Conservation (phyloP, 1,284 basidiomycete species). For the Anthracocystis setariae region DNA sequence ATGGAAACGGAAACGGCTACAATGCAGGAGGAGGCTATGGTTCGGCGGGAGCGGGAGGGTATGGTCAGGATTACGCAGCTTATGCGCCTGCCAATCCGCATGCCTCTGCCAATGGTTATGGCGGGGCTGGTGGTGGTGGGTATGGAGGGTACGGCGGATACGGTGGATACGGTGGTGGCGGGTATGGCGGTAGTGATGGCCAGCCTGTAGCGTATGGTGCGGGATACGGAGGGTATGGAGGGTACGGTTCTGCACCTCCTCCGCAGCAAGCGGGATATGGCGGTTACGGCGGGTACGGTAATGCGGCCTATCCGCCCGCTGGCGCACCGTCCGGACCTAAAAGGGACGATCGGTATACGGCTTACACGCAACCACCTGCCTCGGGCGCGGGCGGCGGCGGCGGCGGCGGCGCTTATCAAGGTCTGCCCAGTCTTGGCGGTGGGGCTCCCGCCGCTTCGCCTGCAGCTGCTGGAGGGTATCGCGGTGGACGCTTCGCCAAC, state of each 20-base stretch:
- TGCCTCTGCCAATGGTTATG: conserved; percentile 21
- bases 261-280: conserved; percentile 25
- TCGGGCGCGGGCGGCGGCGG: conserved; percentile 8
- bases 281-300: background rate
- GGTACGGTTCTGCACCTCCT: conserved; percentile 16
- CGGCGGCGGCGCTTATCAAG: conserved; percentile 32
- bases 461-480: conserved; percentile 11
- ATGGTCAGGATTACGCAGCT: conserved; percentile 3
- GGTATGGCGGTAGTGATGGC: background rate
- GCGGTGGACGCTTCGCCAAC: conserved; percentile 11
- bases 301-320: background rate
- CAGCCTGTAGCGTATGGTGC: background rate
- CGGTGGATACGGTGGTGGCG: background rate
- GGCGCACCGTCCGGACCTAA: conserved; percentile 13
- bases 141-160: conserved; percentile 6
- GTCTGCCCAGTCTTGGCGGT: conserved; percentile 31
- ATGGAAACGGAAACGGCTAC: conserved; percentile 5
- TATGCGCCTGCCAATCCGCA: background rate
- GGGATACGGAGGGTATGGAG: conserved; percentile 17
- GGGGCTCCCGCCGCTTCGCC: conserved; percentile 8
- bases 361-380: conserved; percentile 22
- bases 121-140: background rate
- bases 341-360: conserved; percentile 31
- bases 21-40: conserved; percentile 3
- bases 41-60: background rate